Percentiles rank a stretch among this genome's conserved stretches.
Conservation (phyloP, 163 green algal species). For the Chloromonas sp. region DNA sequence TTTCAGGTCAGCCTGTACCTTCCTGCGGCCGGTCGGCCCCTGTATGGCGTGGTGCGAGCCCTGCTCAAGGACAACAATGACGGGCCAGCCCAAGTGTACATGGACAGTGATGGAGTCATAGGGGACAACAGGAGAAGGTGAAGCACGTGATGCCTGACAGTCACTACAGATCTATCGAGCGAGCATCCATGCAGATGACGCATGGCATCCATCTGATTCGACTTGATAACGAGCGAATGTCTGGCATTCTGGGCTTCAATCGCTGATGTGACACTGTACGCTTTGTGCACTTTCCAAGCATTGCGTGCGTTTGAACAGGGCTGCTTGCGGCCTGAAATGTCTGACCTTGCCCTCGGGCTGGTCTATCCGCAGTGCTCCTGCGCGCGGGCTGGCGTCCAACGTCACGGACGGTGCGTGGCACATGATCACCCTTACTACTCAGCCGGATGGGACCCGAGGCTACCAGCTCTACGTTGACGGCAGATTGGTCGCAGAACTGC, state of each 20-base stretch:
- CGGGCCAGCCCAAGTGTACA: slow-evolving; percentile 17
- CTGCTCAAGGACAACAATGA: slow-evolving; percentile 62
- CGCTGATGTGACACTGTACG: no score
- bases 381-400: slow-evolving; percentile 5
- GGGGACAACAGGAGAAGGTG: slow-evolving; percentile 15
- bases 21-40: slow-evolving; percentile 13
- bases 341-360: no score
- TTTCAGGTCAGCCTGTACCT: slow-evolving; percentile 37
- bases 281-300: no score
- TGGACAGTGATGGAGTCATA: slow-evolving; percentile 50
- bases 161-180: no score
- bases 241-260: no score
- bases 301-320: no score
- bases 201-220: no score
- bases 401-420: slow-evolving; percentile 61
- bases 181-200: no score
- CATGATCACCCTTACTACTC: slow-evolving; percentile 57
- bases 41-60: slow-evolving; percentile 43
- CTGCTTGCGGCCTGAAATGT: no score
- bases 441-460: slow-evolving; percentile 25
- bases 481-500: slow-evolving; percentile 28
- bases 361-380: neutral
- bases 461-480: slow-evolving; percentile 63
- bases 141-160: no score
- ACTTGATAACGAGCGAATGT: no score